phyloP scores from a whole-genome alignment of 2,329 filamentous ascomycete genomes.

The Fusarium sp. region DNA sequence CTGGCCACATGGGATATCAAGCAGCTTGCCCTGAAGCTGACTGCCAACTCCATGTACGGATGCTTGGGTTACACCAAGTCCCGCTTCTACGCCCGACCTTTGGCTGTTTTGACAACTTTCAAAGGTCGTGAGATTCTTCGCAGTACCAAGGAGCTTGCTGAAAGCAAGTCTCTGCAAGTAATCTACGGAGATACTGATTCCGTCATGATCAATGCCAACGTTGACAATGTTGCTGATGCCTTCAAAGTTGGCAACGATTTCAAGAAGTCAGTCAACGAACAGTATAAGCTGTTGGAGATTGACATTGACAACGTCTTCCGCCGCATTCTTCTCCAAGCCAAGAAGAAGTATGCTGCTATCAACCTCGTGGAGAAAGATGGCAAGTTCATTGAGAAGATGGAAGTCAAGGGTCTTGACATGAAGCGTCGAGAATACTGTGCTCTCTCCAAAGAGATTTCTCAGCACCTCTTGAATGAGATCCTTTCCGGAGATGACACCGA shows the following conservation, averaged over 20 bases:
- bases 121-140: constrained; percentile 97
- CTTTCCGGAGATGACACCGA: constrained; percentile 94
- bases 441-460: constrained; percentile 93
- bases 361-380: constrained; percentile 91
- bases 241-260: constrained; percentile 93
- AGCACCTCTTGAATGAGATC: constrained; percentile 90
- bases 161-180: constrained; percentile 89
- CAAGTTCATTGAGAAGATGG: constrained; percentile 92
- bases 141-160: constrained; percentile 94
- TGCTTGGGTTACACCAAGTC: constrained; percentile 97
- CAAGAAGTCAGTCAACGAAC: constrained; percentile 93
- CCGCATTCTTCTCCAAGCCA: constrained; percentile 90
- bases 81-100: constrained; percentile 93
- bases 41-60: constrained; percentile 99
- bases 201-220: constrained; percentile 99
- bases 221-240: constrained; percentile 90
- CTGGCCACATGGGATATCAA: constrained; percentile 98
- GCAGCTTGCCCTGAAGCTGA: constrained; percentile 94
- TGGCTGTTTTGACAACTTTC: constrained; percentile 95
- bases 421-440: constrained; percentile 95
- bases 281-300: constrained; percentile 92
- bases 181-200: constrained; percentile 99
- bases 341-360: constrained; percentile 99
- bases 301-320: constrained; percentile 98
- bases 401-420: constrained; percentile 99